These are phyloP conservation scores for Mycosarcoma maydis DNA, from an alignment of 1,284 basidiomycete species.

Conservation along the genomic window DNA sequence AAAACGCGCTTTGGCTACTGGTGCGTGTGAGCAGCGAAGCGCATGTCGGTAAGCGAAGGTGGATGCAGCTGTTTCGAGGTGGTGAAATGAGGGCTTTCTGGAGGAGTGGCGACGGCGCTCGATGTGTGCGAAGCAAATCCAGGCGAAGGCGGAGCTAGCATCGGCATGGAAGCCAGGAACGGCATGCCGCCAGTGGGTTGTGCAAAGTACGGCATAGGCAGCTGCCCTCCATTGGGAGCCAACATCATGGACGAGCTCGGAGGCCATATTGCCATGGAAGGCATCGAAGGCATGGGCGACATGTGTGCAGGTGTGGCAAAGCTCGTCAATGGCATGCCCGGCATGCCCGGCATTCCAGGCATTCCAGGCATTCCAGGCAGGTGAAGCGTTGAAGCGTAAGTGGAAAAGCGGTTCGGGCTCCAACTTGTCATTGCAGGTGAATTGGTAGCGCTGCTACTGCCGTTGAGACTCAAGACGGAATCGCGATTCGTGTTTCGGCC, in stretches of 20 bases:
- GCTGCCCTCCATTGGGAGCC: constrained; percentile 16
- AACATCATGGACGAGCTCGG: constrained; percentile 21
- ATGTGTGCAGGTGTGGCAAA: constrained; percentile 3
- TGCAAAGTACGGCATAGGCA: constrained; percentile 27
- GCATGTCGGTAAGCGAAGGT: no score
- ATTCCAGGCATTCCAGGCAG: constrained; percentile 8
- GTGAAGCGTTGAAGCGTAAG: constrained; percentile 11
- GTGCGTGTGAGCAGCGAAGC: no score
- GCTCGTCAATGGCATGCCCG: constrained; percentile 1
- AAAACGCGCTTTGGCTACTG: no score
- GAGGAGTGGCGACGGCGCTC: constrained; percentile 35
- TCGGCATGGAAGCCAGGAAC: constrained; percentile 24
- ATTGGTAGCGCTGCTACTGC: neutral
- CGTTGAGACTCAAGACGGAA: constrained; percentile 20
- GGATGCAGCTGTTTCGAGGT: neutral
- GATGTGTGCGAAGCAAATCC: constrained; percentile 21
- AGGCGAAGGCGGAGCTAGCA: constrained; percentile 35
- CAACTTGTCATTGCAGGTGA: constrained; percentile 11
- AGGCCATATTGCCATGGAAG: constrained; percentile 11
- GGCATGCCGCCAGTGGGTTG: constrained; percentile 5
- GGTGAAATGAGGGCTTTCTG: constrained; percentile 27
- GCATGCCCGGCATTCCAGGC: no score
- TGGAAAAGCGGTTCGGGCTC: constrained; percentile 5
- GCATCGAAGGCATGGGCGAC: neutral
- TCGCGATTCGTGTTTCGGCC: constrained; percentile 14